Conservation (phyloP, 345 rosid species). For the Firmiana major region DNA sequence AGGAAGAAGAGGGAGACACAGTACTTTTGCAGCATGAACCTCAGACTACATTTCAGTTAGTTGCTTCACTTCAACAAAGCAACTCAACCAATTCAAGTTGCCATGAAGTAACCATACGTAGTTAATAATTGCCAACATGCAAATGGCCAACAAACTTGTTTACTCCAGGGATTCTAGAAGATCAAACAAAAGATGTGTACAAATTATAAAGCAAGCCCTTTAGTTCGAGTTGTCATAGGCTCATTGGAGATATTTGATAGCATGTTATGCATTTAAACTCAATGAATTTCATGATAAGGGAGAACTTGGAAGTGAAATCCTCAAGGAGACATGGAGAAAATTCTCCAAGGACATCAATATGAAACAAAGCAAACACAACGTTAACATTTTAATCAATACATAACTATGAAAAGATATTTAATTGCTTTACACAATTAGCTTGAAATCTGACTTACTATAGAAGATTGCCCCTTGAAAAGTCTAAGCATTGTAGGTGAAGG, state of each 20-base stretch:
- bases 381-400: background rate
- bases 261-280: background rate
- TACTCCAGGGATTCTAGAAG: background rate
- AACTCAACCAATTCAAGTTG: background rate
- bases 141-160: background rate
- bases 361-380: background rate
- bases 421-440: constrained; percentile 7
- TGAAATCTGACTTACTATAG: constrained; percentile 61
- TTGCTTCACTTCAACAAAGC: background rate
- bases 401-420: background rate
- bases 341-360: background rate
- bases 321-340: background rate
- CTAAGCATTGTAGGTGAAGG: constrained; percentile 83
- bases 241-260: background rate
- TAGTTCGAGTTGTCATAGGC: background rate
- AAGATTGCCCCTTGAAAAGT: constrained; percentile 76
- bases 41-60: background rate
- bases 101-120: background rate
- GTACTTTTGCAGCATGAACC: background rate
- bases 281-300: background rate
- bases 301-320: background rate
- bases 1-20: background rate
- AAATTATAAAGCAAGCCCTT: background rate
- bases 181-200: background rate
- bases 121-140: background rate